Conservation (phyloP, 2,329 filamentous ascomycete genomes). For the Domatiomyces catenatus region DNA sequence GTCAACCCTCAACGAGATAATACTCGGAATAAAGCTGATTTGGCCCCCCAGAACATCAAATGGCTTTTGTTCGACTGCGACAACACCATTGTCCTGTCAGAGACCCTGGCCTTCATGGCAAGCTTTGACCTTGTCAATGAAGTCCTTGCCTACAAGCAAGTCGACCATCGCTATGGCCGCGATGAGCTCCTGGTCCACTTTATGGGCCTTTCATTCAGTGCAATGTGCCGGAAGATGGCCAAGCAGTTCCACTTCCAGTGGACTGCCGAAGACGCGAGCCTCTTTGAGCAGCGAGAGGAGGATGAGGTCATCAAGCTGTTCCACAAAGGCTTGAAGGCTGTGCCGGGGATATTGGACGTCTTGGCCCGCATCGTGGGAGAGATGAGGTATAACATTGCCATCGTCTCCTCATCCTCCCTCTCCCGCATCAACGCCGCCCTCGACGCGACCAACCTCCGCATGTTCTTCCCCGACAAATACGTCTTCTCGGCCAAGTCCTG, state of each 20-base stretch:
- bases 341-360: slow-evolving; percentile 51
- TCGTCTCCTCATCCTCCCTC: slow-evolving; percentile 68
- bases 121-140: slow-evolving; percentile 81
- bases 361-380: slow-evolving; percentile 48
- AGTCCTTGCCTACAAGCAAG: slow-evolving; percentile 53
- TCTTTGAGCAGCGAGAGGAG: slow-evolving; percentile 62
- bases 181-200: slow-evolving; percentile 69
- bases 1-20: background rate
- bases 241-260: slow-evolving; percentile 61
- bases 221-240: slow-evolving; percentile 40
- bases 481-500: slow-evolving; percentile 73
- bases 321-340: slow-evolving; percentile 49
- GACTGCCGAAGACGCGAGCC: slow-evolving; percentile 50
- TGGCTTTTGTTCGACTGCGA: slow-evolving; percentile 59
- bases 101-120: slow-evolving; percentile 80
- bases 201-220: slow-evolving; percentile 86
- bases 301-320: slow-evolving; percentile 73
- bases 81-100: slow-evolving; percentile 87
- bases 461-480: slow-evolving; percentile 60
- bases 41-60: background rate
- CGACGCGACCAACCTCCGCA: slow-evolving; percentile 61
- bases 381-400: slow-evolving; percentile 56
- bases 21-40: background rate
- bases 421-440: slow-evolving; percentile 63
- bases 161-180: slow-evolving; percentile 59